phyloP scores from a whole-genome alignment of 2,329 filamentous ascomycete genomes.

The Hypoxylon sp. region DNA sequence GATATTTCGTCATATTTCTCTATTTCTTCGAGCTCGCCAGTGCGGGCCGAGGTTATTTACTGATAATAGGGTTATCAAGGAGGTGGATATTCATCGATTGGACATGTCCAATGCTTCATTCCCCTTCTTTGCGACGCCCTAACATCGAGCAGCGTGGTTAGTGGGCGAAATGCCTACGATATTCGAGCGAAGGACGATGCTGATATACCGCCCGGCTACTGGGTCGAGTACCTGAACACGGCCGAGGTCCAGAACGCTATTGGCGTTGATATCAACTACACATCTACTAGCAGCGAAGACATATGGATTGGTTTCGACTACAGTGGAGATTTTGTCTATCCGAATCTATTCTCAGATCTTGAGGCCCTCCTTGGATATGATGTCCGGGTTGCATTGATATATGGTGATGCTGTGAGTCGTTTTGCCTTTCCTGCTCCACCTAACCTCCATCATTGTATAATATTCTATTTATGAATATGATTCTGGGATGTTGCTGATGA shows the following conservation, averaged over 20 bases:
- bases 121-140: not conserved
- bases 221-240: constrained; percentile 75
- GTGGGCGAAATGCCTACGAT: constrained; percentile 72
- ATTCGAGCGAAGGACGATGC: constrained; percentile 71
- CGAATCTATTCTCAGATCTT: constrained; percentile 71
- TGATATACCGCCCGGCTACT: constrained; percentile 71
- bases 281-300: constrained; percentile 61
- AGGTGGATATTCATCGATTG: not conserved
- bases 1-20: not conserved
- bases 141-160: constrained; percentile 49
- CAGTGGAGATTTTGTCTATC: constrained; percentile 74
- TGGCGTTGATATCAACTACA: constrained; percentile 67
- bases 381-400: constrained; percentile 79
- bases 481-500: not conserved
- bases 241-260: constrained; percentile 67
- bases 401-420: constrained; percentile 66
- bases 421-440: not conserved
- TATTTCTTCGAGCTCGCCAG: not conserved
- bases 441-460: not conserved
- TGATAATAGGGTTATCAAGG: too few relatives aligned
- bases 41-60: not conserved
- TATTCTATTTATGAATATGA: too few relatives aligned
- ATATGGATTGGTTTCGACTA: constrained; percentile 64
- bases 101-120: not conserved
- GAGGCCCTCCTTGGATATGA: constrained; percentile 72